phyloP scores from a whole-genome alignment of 192 early-diverging fungal species.

The Backusella liffmaniae region DNA sequence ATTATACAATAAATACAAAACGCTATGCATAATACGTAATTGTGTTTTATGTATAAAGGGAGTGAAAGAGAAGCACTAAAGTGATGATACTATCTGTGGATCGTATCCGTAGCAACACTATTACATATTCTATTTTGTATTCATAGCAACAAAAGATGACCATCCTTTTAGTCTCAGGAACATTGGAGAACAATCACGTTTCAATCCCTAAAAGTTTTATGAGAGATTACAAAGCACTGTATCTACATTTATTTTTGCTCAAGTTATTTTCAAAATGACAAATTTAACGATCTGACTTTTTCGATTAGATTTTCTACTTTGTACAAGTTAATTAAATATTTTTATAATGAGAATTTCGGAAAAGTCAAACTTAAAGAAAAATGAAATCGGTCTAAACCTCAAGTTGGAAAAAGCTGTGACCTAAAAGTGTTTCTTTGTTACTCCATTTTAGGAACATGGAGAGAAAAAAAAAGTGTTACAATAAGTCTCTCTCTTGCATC shows the following conservation, averaged over 20 bases:
- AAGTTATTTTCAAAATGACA: background rate
- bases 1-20: background rate
- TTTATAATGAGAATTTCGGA: background rate
- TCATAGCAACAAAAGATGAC: background rate
- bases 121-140: background rate
- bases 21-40: background rate
- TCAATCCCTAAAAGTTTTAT: background rate
- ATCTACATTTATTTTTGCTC: background rate
- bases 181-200: background rate
- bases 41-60: background rate
- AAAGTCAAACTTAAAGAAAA: background rate
- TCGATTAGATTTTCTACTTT: background rate
- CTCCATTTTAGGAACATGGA: background rate
- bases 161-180: background rate
- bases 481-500: background rate
- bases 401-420: background rate
- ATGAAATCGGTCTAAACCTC: background rate
- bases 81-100: background rate
- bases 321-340: background rate
- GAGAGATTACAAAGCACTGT: background rate
- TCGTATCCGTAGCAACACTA: background rate
- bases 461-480: background rate
- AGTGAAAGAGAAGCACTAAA: background rate
- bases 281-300: background rate
- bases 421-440: background rate